These are phyloP conservation scores for Ustilago tritici DNA, from an alignment of 1,284 basidiomycete genomes.

Conservation along the genomic window DNA sequence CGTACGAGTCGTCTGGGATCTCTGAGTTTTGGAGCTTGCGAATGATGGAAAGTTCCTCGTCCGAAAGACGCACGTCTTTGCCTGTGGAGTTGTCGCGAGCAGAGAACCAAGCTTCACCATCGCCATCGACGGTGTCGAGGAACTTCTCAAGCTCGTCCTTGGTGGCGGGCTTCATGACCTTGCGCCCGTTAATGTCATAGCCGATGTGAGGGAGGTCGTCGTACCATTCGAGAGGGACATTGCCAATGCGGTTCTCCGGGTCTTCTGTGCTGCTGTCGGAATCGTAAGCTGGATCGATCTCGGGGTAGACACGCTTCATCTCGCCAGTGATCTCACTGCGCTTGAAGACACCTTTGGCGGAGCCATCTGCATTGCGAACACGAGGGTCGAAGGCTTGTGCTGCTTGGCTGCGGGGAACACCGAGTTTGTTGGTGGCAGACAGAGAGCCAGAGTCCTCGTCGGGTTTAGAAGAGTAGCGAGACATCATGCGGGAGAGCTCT, in stretches of 20 bases:
- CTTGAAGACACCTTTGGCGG: slow-evolving; percentile 70
- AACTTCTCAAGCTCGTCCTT: slow-evolving; percentile 99
- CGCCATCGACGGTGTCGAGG: slow-evolving; percentile 86
- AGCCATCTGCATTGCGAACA: slow-evolving; percentile 71
- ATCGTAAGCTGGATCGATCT: slow-evolving; percentile 95
- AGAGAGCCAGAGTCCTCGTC: slow-evolving; percentile 63
- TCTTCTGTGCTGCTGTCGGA: slow-evolving; percentile 98
- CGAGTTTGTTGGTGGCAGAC: slow-evolving; percentile 62
- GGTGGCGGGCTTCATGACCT: slow-evolving; percentile 90
- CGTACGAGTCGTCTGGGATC: slow-evolving; percentile 87
- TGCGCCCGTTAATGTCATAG: slow-evolving; percentile 94
- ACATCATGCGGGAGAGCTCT: slow-evolving; percentile 63
- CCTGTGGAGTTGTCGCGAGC: slow-evolving; percentile 92
- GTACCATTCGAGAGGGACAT: slow-evolving; percentile 98
- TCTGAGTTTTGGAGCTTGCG: slow-evolving; percentile 87
- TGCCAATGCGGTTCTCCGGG: slow-evolving; percentile 90
- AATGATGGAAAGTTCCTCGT: slow-evolving; percentile 95
- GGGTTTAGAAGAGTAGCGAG: slow-evolving; percentile 70
- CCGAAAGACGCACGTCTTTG: slow-evolving; percentile 84
- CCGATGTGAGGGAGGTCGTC: slow-evolving; percentile 99
- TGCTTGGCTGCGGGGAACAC: slow-evolving; percentile 63
- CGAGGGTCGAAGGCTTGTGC: slow-evolving; percentile 76
- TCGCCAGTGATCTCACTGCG: slow-evolving; percentile 86
- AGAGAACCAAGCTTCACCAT: slow-evolving; percentile 90
- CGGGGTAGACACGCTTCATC: slow-evolving; percentile 86